phyloP scores from a whole-genome alignment of 164 flowering plant species.

The grape (Vitis vinifera) region ASM3070453v1 NC_081810.1:21008001-21008500 shows the following conservation, averaged over 20 bases:
- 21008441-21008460: background rate
- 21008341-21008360: conserved; percentile 10
- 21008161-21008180: conserved; percentile 43
- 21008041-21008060: conserved; percentile 87
- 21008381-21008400: conserved; percentile 23
- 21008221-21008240: conserved; percentile 64
- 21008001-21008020: conserved; percentile 55
- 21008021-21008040: conserved; percentile 86
- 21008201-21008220: conserved; percentile 72
- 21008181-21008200: conserved; percentile 64
- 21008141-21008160: conserved; percentile 54
- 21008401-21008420: conserved; percentile 13
- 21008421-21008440: background rate
- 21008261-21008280: conserved; percentile 7
- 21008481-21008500: too few relatives aligned
- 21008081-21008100: conserved; percentile 42
- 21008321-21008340: conserved; percentile 13
- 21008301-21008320: conserved; percentile 26
- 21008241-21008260: conserved; percentile 33
- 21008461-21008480: too few relatives aligned
- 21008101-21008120: conserved; percentile 51
- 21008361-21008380: conserved; percentile 37
- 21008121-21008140: conserved; percentile 83
- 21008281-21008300: conserved; percentile 20
- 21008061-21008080: conserved; percentile 62